phyloP scores from a whole-genome alignment of 345 rosid species.

The Populus tremula region DNA sequence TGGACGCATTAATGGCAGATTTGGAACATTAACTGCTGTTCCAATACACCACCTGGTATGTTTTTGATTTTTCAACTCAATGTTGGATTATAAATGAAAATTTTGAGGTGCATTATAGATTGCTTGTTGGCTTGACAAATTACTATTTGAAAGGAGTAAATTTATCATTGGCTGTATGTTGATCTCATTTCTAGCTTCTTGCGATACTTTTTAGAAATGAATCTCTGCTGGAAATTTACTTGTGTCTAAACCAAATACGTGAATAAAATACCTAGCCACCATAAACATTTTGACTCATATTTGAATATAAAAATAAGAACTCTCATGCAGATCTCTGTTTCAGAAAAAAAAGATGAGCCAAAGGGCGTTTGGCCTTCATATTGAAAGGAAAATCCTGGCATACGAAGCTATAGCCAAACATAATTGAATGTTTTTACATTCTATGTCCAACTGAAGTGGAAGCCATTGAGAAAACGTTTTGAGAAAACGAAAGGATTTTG shows the following conservation, averaged over 20 bases:
- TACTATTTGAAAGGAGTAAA: neutral
- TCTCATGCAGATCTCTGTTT: neutral
- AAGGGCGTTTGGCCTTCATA: neutral
- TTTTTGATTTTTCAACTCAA: conserved; percentile 19
- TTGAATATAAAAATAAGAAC: neutral
- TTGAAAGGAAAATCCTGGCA: neutral
- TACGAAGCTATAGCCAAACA: neutral
- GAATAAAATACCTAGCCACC: no score
- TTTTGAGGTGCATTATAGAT: neutral
- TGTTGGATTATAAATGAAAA: neutral
- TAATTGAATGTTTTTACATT: neutral
- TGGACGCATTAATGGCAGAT: conserved; percentile 98
- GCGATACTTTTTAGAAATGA: neutral
- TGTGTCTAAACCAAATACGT: neutral
- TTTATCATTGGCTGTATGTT: neutral
- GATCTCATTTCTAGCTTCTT: neutral
- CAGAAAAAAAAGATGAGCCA: neutral
- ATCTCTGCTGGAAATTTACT: neutral
- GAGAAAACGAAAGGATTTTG: no score
- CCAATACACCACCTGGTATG: conserved; percentile 97
- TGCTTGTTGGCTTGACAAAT: neutral
- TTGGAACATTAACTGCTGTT: conserved; percentile 89
- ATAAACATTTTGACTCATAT: neutral
- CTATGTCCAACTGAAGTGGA: neutral
- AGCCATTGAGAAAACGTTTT: neutral